Base-by-base conservation (phyloP, 2,329 filamentous ascomycete species). In the Claviceps sorghi region DNA sequence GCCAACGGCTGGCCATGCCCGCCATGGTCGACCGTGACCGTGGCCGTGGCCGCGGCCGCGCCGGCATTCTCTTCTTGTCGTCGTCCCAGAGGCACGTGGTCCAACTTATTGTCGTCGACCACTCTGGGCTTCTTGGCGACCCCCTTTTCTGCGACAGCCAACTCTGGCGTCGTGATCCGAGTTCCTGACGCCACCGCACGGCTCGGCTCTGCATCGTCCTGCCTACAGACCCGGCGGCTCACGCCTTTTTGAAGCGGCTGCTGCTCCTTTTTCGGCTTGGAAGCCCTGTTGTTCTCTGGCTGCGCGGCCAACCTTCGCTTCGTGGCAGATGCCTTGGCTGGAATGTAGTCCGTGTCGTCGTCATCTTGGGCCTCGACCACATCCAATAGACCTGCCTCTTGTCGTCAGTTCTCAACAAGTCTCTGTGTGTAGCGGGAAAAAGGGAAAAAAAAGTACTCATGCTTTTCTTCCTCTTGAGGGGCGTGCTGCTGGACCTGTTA, bases 251-350 rank as follows among this genome's bases (percentile, higher is more conserved):
- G 22, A 30, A 38, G 7, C 1, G n/a, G 9, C 26, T 52, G 49
- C 21, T 17, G 6, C 4, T 10, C 41, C 19, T 48, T 54, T 9
- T 17, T 40, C 26, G 19, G 17, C 40, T 50, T 53, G 13, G 15
- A 22, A 19, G 38, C 9, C 15, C 54, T 59, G 40, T 54, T 59
- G 40, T 53, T 57, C 3, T 55, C 53, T 15, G 42, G 15, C n/a
- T 49, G 50, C 29, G 22, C 22, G 8, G 26, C 21, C 19, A n/a
- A 17, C 26, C 45, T 51, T 26, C 53, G 53, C 44, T 53, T 55
- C 2, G n/a, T 50, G 36, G 41, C 11, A 6, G 38, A 10, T 6
- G 15, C 22, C 8, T 42, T 38, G 29, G 10, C 19, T 9, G 53
- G 51, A 26, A 26, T 11, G 32, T 53, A 53, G 3, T 54, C 50